Conservation (phyloP, 257 asterid genomes). For the Rehmannia glutinosa region DNA sequence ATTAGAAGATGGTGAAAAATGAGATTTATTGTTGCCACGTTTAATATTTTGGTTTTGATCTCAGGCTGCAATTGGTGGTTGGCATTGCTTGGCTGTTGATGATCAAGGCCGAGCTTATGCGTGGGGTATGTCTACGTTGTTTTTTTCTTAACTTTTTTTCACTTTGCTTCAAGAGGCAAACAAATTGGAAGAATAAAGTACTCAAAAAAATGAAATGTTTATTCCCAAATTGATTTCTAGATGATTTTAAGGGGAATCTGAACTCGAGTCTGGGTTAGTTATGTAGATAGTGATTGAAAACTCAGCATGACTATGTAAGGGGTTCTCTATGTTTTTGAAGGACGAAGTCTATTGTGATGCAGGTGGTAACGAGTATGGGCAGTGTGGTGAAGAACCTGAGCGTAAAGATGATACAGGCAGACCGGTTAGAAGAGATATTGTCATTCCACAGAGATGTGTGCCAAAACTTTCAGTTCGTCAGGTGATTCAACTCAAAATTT, state of each 20-base stretch:
- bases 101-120: constrained; percentile 97
- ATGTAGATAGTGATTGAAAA: neutral
- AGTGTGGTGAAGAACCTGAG: constrained; percentile 99
- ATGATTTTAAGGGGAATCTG: constrained; percentile 4
- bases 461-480: constrained; percentile 91
- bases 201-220: neutral
- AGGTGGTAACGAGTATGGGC: constrained; percentile 99
- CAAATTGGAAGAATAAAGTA: neutral
- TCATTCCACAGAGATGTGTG: constrained; percentile 85
- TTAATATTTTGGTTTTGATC: constrained; percentile 18
- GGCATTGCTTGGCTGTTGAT: constrained; percentile 99
- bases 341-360: constrained; percentile 21
- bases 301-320: neutral
- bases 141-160: neutral
- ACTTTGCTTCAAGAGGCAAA: constrained; percentile 2
- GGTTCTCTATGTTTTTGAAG: constrained; percentile 7
- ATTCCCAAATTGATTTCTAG: neutral
- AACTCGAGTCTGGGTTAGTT: constrained; percentile 10
- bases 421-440: constrained; percentile 91
- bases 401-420: constrained; percentile 82
- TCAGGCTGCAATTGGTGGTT: constrained; percentile 99
- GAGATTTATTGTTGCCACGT: neutral
- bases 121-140: constrained; percentile 61
- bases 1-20: neutral
- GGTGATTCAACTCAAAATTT: constrained; percentile 37